Evolutionary conservation across 352 stramenopile genomes (phyloP).

Genomic region (Phytopythium aichiense): DNA sequence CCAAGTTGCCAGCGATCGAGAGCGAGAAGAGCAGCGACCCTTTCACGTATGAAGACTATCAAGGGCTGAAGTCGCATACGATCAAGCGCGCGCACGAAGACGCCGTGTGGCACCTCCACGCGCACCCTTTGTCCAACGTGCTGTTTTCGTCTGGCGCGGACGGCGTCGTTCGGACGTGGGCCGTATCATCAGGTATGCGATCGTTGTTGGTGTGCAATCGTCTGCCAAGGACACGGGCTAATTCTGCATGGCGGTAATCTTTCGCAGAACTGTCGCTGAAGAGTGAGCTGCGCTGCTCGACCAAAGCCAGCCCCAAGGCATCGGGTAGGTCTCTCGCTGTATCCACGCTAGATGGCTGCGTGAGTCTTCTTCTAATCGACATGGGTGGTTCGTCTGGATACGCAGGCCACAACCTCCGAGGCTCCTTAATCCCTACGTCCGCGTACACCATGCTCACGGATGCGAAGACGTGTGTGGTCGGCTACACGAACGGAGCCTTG

Average conservation of each 20-base stretch:
- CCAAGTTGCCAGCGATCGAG: constrained; percentile 53
- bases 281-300: constrained; percentile 59
- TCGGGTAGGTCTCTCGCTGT: constrained; percentile 20
- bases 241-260: neutral
- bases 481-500: constrained; percentile 68
- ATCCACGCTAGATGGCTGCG: neutral
- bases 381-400: neutral
- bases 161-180: constrained; percentile 76
- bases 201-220: constrained; percentile 1
- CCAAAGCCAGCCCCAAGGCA: constrained; percentile 50
- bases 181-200: constrained; percentile 55
- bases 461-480: constrained; percentile 74
- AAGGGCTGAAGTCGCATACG: constrained; percentile 55
- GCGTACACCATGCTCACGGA: constrained; percentile 69
- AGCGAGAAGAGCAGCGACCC: constrained; percentile 58
- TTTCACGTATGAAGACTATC: constrained; percentile 71
- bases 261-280: constrained; percentile 67
- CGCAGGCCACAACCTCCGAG: constrained; percentile 39
- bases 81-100: constrained; percentile 79
- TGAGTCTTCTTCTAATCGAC: neutral
- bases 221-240: neutral
- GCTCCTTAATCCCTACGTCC: constrained; percentile 64
- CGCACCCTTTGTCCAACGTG: constrained; percentile 77
- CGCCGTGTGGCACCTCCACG: constrained; percentile 78
- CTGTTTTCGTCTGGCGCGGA: constrained; percentile 80